Base-by-base conservation (phyloP, 345 rosid genomes). In the Orychophragmus violaceus region DNA sequence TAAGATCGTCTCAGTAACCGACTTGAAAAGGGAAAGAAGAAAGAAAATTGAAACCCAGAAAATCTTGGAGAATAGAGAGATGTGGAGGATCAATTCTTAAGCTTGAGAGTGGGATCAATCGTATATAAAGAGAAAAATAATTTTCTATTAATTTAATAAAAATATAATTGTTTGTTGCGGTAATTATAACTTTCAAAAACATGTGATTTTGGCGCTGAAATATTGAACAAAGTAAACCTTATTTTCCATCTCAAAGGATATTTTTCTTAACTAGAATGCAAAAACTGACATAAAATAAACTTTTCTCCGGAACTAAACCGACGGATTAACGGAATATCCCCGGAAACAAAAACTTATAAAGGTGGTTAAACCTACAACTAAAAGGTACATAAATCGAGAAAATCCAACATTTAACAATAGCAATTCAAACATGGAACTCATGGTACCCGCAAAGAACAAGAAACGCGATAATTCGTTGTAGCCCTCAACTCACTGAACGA, bases 11-110 rank as follows among this genome's bases (percentile, higher is more conserved):
- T 37, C 8, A n/a, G n/a, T n/a, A n/a, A n/a, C n/a, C n/a, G n/a
- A n/a, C n/a, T 24, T 30, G 54, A 22, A 25, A 66, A 48, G 8
- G 5, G 24, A 3, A 19, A 4, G 12, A 21, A 22, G 21, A 27
- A 2, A 6, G 37, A 4, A 36, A 58, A 14, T n/a, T 8, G 45
- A 44, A 50, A 37, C 49, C 51, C 28, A 27, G 54, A 50, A 65
- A 68, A 6, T 41, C 69, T 56, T 39, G n/a, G 1, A 10, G 22
- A 13, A n/a, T 5, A 39, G 53, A 49, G 64, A 46, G 69, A 63
- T 44, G 36, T 55, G 18, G 51, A 50, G 30, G 76, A 72, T 72
- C 69, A 57, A 71, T 72, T 72, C 65, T 72, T 59, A 28, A 65
- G 76, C 66, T n/a, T 49, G 37, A 14, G n/a, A 49, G 19, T 55